Evolutionary conservation across 2,329 filamentous ascomycete genomes (phyloP).

Genomic region (Claviceps digitariae): DNA sequence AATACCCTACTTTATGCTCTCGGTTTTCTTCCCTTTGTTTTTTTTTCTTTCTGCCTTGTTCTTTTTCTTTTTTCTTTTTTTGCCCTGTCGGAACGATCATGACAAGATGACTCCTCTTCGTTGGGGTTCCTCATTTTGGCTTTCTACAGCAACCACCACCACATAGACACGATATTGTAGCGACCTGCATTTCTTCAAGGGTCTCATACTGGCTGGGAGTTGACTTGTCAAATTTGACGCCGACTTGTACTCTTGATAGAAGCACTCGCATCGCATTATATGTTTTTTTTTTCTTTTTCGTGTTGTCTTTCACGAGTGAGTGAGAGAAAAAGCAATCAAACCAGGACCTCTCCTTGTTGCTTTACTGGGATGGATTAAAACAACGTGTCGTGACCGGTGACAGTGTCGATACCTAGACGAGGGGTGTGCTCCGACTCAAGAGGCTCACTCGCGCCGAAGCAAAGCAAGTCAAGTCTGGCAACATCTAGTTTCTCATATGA

Average conservation of each 20-base stretch:
- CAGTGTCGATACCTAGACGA: neutral
- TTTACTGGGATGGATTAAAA: neutral
- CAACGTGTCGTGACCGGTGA: neutral
- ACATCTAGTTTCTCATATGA: neutral
- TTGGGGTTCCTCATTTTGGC: neutral
- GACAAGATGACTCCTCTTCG: neutral
- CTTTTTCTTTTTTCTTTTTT: too few species aligned
- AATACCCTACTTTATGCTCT: neutral
- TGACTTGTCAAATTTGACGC: neutral
- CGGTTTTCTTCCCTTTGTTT: neutral
- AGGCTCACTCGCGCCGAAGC: neutral
- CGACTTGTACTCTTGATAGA: constrained; percentile 1
- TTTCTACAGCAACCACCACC: neutral
- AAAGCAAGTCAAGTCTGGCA: neutral
- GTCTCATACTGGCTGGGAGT: constrained; percentile 2
- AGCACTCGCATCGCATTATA: neutral
- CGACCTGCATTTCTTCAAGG: constrained; percentile 11
- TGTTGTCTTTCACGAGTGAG: neutral
- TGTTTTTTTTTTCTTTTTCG: neutral
- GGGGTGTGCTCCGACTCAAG: neutral
- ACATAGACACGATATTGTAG: constrained; percentile 19
- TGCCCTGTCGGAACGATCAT: neutral
- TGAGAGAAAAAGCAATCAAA: neutral
- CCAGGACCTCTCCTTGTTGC: neutral
- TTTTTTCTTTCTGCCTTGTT: neutral